Evolutionary conservation across 306 rosid genomes (phyloP).

Genomic region (Abrus precatorius): DNA sequence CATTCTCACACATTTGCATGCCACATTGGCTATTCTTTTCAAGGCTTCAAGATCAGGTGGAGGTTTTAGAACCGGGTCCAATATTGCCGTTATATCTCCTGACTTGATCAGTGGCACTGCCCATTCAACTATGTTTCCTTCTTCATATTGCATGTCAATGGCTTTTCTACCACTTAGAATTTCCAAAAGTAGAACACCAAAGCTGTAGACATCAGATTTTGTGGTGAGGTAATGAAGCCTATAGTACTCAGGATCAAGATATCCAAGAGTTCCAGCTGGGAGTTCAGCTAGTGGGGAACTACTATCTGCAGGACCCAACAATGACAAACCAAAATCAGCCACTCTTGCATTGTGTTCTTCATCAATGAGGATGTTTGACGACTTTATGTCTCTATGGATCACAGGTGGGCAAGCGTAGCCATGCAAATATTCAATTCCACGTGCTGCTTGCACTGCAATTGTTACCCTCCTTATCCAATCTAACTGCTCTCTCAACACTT

Average conservation of each 20-base stretch:
- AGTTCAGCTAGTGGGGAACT: constrained; percentile 88
- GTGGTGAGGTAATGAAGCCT: constrained; percentile 97
- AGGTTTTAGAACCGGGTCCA: constrained; percentile 76
- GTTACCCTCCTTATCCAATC: constrained; percentile 95
- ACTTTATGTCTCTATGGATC: constrained; percentile 90
- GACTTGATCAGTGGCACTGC: constrained; percentile 88
- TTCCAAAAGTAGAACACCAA: constrained; percentile 88
- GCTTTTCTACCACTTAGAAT: constrained; percentile 95
- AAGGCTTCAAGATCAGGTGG: constrained; percentile 84
- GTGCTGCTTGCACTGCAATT: constrained; percentile 91
- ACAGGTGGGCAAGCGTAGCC: constrained; percentile 95
- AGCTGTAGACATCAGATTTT: constrained; percentile 95
- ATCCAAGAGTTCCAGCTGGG: constrained; percentile 97
- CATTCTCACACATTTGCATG: constrained; percentile 94
- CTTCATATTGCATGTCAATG: constrained; percentile 91
- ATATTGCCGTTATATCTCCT: constrained; percentile 64
- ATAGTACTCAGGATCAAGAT: constrained; percentile 97
- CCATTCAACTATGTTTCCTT: constrained; percentile 95
- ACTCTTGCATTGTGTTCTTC: constrained; percentile 98
- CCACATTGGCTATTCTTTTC: constrained; percentile 93
- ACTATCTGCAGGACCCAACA: constrained; percentile 88
- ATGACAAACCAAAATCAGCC: constrained; percentile 89
- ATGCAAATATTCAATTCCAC: constrained; percentile 90
- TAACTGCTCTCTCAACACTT: constrained; percentile 72
- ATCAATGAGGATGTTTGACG: constrained; percentile 94